Evolutionary conservation across 257 asterid genomes (phyloP).

Genomic region (Nicotiana sylvestris): DNA sequence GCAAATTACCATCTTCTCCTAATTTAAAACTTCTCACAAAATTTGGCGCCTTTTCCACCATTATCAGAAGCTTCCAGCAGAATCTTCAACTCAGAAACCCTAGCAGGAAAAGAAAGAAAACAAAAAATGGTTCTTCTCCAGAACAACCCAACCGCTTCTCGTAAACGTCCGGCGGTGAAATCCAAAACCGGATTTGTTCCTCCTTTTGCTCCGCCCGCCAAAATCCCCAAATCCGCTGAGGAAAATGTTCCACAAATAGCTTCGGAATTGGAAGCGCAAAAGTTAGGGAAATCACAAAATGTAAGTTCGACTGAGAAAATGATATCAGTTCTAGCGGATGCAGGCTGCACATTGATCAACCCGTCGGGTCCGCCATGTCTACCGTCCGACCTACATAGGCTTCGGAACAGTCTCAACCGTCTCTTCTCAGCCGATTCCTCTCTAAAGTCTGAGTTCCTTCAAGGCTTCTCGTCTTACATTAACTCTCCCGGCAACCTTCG

Average conservation of each 20-base stretch:
- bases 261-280: conserved; percentile 1
- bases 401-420: conserved; percentile 54
- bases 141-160: conserved; percentile 21
- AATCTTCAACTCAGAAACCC: background rate
- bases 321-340: conserved; percentile 65
- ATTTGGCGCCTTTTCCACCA: conserved; percentile 16
- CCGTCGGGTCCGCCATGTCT: conserved; percentile 62
- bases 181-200: conserved; percentile 41
- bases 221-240: conserved; percentile 34
- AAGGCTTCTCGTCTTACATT: conserved; percentile 52
- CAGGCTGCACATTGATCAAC: conserved; percentile 67
- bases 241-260: background rate
- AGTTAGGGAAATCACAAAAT: conserved; percentile 1
- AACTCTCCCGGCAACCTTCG: conserved; percentile 48
- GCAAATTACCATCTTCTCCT: background rate
- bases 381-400: conserved; percentile 57
- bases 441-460: conserved; percentile 50
- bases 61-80: background rate
- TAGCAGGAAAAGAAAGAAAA: background rate
- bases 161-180: conserved; percentile 49
- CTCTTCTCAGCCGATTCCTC: conserved; percentile 44
- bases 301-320: conserved; percentile 27
- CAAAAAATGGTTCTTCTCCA: conserved; percentile 27
- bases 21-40: background rate
- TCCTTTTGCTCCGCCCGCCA: conserved; percentile 40